Conservation (phyloP, 805 yeast genomes). For the fission yeast (Schizosaccharomyces pombe) region DNA sequence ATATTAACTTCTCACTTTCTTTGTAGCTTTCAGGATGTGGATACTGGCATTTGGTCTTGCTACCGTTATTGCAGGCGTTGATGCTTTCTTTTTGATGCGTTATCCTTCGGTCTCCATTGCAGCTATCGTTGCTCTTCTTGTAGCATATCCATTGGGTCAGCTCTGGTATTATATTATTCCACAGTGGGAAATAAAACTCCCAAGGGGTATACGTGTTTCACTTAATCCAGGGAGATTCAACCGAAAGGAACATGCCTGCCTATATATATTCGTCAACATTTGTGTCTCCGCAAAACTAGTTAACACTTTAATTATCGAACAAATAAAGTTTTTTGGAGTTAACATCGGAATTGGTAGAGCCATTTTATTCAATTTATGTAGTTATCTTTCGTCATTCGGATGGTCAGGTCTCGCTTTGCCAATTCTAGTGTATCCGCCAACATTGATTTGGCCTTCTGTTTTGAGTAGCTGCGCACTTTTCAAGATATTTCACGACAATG, state of each 20-base stretch:
- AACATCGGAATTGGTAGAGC: too few species aligned
- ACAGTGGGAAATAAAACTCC: neutral
- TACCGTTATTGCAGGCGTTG: conserved; percentile 10
- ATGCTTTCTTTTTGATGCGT: conserved; percentile 29
- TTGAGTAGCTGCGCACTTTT: too few species aligned
- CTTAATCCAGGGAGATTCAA: conserved; percentile 13
- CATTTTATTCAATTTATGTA: too few species aligned
- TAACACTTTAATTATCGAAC: too few species aligned
- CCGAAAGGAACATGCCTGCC: conserved; percentile 26
- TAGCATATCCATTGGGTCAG: conserved; percentile 33
- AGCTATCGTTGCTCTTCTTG: conserved; percentile 31
- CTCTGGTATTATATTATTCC: neutral
- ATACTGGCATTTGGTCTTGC: conserved; percentile 17
- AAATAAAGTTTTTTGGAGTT: too few species aligned
- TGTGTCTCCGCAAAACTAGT: conserved; percentile 27
- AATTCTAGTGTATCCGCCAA: too few species aligned
- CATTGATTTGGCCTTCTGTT: too few species aligned
- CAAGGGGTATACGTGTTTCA: too few species aligned
- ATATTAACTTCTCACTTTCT: too few species aligned
- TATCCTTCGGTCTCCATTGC: conserved; percentile 30
- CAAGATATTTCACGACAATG: conserved; percentile 22
- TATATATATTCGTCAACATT: conserved; percentile 33
- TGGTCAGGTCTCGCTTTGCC: too few species aligned
- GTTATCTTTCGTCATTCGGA: too few species aligned
- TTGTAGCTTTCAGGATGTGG: conserved; percentile 4